Conservation (phyloP, 768 basidiomycete species). For the Russula lepida region DNA sequence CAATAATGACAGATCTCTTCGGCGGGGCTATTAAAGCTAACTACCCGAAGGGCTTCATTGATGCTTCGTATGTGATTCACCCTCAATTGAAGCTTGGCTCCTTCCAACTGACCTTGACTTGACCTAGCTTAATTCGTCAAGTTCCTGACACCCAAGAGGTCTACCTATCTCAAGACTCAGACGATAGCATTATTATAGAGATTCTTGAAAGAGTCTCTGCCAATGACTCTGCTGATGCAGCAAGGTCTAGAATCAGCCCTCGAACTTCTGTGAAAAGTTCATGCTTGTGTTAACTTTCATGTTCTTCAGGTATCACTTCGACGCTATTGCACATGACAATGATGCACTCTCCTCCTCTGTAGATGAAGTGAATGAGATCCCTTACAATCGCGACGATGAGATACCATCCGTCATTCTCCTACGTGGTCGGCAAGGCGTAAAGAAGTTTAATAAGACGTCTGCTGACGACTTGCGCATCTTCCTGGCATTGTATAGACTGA, state of each 20-base stretch:
- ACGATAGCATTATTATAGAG: conserved; percentile 75
- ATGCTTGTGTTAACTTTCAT: conserved; percentile 13
- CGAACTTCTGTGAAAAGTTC: not conserved
- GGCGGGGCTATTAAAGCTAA: conserved; percentile 74
- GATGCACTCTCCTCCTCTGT: conserved; percentile 48
- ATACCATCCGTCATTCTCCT: conserved; percentile 58
- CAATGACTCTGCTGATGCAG: conserved; percentile 49
- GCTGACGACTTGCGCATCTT: conserved; percentile 68
- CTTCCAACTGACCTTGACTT: conserved; percentile 1
- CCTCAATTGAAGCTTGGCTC: not conserved
- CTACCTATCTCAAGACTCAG: conserved; percentile 61
- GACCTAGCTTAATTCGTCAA: conserved; percentile 57
- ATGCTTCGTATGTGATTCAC: conserved; percentile 64
- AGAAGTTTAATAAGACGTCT: conserved; percentile 60
- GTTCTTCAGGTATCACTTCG: conserved; percentile 79
- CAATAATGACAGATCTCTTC: conserved; percentile 48
- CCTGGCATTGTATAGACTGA: conserved; percentile 74
- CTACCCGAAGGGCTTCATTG: conserved; percentile 52
- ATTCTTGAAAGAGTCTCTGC: conserved; percentile 65
- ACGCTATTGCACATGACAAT: conserved; percentile 88
- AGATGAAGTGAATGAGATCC: conserved; percentile 31
- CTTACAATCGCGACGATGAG: conserved; percentile 36
- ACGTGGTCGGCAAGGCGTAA: conserved; percentile 58
- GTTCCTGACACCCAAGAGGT: conserved; percentile 95
- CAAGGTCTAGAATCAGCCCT: conserved; percentile 42